Conservation (phyloP, 164 flowering plant species). For the Protea cynaroides region DNA sequence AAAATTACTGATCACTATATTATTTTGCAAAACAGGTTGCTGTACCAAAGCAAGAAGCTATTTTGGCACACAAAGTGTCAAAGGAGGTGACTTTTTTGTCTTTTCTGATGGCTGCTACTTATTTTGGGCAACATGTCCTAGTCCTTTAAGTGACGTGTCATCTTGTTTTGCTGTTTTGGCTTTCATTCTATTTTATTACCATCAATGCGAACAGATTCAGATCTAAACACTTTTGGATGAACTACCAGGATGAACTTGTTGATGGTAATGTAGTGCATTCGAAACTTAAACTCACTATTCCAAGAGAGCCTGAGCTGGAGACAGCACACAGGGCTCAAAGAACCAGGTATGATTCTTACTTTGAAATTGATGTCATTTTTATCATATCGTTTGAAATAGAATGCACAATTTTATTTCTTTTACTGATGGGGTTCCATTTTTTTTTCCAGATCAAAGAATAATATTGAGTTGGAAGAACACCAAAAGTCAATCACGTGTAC, state of each 20-base stretch:
- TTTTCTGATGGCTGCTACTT: neutral
- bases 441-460: slow-evolving; percentile 47
- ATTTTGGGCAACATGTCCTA: neutral
- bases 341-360: slow-evolving; percentile 38
- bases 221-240: slow-evolving; percentile 4
- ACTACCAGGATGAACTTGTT: slow-evolving; percentile 42
- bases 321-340: slow-evolving; percentile 75
- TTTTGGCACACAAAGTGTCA: slow-evolving; percentile 60
- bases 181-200: neutral
- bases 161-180: neutral
- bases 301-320: slow-evolving; percentile 82
- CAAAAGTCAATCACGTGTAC: slow-evolving; percentile 19
- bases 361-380: slow-evolving; percentile 1
- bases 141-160: neutral
- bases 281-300: slow-evolving; percentile 62
- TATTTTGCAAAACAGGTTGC: slow-evolving; percentile 37
- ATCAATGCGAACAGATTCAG: neutral
- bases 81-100: slow-evolving; percentile 40
- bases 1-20: neutral
- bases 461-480: slow-evolving; percentile 27
- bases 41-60: slow-evolving; percentile 41
- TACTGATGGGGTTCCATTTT: slow-evolving; percentile 2
- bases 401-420: slow-evolving; percentile 1
- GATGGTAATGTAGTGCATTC: slow-evolving; percentile 22
- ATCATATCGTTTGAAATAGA: neutral